Evolutionary conservation across 1,139 yeast genomes (phyloP).

Genomic region (Zhuliangozyma blackwelliae): DNA sequence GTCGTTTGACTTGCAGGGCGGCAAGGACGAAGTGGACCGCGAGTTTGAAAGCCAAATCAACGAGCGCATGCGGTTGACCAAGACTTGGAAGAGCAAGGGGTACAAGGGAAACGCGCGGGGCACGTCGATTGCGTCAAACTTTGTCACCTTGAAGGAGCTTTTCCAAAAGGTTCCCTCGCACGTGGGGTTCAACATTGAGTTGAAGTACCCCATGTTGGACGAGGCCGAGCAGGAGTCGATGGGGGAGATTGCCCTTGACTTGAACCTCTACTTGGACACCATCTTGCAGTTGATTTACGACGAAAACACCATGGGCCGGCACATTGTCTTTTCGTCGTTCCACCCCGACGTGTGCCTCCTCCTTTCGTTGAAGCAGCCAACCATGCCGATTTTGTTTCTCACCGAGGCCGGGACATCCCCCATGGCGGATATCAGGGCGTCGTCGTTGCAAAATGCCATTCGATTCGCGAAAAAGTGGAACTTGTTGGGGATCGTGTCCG

Average conservation of each 20-base stretch:
- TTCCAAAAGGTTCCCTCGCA: slow-evolving; percentile 75
- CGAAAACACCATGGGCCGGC: slow-evolving; percentile 68
- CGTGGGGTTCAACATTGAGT: slow-evolving; percentile 92
- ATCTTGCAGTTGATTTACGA: slow-evolving; percentile 79
- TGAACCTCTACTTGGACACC: slow-evolving; percentile 84
- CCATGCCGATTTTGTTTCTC: slow-evolving; percentile 81
- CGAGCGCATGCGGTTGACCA: slow-evolving; percentile 78
- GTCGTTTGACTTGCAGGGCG: slow-evolving; percentile 26
- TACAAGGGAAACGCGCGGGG: slow-evolving; percentile 93
- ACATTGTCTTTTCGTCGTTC: slow-evolving; percentile 86
- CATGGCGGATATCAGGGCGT: slow-evolving; percentile 89
- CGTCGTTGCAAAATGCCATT: slow-evolving; percentile 85
- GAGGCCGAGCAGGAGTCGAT: slow-evolving; percentile 87
- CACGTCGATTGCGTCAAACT: slow-evolving; percentile 82
- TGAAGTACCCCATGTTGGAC: slow-evolving; percentile 93
- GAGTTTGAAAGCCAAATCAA: slow-evolving; percentile 39
- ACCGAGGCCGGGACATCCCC: slow-evolving; percentile 81
- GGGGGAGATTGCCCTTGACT: slow-evolving; percentile 80
- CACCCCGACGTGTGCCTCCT: slow-evolving; percentile 90
- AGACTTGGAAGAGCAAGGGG: slow-evolving; percentile 81
- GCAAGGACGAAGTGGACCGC: slow-evolving; percentile 25
- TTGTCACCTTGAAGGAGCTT: slow-evolving; percentile 82
- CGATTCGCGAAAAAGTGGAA: slow-evolving; percentile 92
- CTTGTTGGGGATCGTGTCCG: slow-evolving; percentile 85
- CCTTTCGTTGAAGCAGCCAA: slow-evolving; percentile 87